These are phyloP conservation scores for Suhomyces maxii DNA, from an alignment of 1,139 yeast genomes.

Conservation along the genomic window DNA sequence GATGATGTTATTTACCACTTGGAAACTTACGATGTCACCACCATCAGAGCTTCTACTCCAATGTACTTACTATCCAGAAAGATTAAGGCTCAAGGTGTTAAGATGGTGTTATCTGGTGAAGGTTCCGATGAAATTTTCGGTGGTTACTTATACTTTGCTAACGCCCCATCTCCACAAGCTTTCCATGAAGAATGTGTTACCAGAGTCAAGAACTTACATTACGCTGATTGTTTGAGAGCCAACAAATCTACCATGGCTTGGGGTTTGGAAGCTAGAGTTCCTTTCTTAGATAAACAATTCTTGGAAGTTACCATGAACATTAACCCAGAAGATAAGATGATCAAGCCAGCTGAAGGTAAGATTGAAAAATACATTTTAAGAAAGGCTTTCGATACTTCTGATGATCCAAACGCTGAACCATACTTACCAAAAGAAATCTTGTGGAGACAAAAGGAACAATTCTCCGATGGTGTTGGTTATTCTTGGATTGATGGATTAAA, in stretches of 20 bases:
- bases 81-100: slow-evolving; percentile 98
- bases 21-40: slow-evolving; percentile 97
- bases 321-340: slow-evolving; percentile 88
- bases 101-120: slow-evolving; percentile 98
- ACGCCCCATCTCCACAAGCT: slow-evolving; percentile 88
- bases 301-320: slow-evolving; percentile 92
- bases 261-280: slow-evolving; percentile 99
- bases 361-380: slow-evolving; percentile 95
- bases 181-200: slow-evolving; percentile 95
- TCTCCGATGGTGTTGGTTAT: slow-evolving; percentile 99
- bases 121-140: slow-evolving; percentile 99
- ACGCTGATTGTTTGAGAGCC: slow-evolving; percentile 96
- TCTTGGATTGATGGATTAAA: slow-evolving; percentile 98
- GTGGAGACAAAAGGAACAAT: slow-evolving; percentile 99
- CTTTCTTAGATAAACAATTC: slow-evolving; percentile 93
- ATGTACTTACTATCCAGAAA: slow-evolving; percentile 95
- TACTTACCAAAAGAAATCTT: slow-evolving; percentile 94
- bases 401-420: slow-evolving; percentile 67
- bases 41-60: slow-evolving; percentile 98
- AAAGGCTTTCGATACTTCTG: slow-evolving; percentile 92
- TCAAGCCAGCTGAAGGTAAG: slow-evolving; percentile 62
- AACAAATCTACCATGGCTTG: slow-evolving; percentile 99
- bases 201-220: slow-evolving; percentile 95
- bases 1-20: slow-evolving; percentile 92
- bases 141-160: slow-evolving; percentile 95